These are phyloP conservation scores for Truncatella angustata DNA, from an alignment of 2,329 filamentous ascomycete species.

Conservation along the genomic window DNA sequence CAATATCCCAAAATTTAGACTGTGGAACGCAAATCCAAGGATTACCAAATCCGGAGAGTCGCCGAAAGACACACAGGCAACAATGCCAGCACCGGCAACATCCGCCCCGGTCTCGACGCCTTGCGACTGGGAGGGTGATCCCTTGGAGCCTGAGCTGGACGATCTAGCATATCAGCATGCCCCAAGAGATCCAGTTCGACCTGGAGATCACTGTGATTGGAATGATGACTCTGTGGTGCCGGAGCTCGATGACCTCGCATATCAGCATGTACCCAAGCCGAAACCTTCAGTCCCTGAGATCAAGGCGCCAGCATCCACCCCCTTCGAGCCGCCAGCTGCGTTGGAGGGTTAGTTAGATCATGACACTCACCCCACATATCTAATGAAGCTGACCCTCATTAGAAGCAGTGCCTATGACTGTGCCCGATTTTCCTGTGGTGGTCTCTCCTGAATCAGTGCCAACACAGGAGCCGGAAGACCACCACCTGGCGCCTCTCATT, in stretches of 20 bases:
- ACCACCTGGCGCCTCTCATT: neutral
- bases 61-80: neutral
- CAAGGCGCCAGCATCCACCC: neutral
- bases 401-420: too few species aligned
- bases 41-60: too few species aligned
- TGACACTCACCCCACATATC: too few species aligned
- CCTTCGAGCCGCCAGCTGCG: neutral
- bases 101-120: neutral
- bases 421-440: neutral
- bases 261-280: slow-evolving; percentile 8
- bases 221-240: slow-evolving; percentile 22
- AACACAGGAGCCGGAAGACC: neutral
- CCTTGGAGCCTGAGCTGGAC: neutral
- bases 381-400: too few species aligned
- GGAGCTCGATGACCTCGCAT: slow-evolving; percentile 24
- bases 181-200: neutral
- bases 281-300: too few species aligned
- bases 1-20: neutral
- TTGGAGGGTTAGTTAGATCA: neutral
- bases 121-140: neutral
- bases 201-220: slow-evolving; percentile 20
- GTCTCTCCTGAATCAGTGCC: neutral
- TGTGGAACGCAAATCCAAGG: too few species aligned
- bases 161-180: neutral
- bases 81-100: neutral